Evolutionary conservation across 768 basidiomycete species (phyloP).

Genomic region (Leccinum subtestaceum): DNA sequence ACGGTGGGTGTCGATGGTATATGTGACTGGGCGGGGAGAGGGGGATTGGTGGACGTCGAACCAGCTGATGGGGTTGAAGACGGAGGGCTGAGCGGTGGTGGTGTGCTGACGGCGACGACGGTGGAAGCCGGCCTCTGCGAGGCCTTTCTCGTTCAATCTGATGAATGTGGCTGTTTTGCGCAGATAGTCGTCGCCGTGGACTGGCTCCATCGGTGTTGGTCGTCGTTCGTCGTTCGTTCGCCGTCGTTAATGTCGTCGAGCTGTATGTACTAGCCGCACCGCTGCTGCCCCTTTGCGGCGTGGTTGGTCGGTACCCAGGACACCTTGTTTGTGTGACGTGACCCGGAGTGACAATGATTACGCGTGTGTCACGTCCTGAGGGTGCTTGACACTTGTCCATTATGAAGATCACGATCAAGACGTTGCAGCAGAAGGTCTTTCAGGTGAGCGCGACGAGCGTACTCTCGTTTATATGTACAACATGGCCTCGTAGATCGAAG

Average conservation of each 20-base stretch:
- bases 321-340: conserved; percentile 17
- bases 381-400: conserved; percentile 29
- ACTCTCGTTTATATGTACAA: not conserved
- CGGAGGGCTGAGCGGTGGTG: conserved; percentile 34
- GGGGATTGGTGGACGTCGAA: conserved; percentile 36
- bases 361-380: conserved; percentile 20
- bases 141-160: conserved; percentile 63
- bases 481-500: conserved; percentile 57
- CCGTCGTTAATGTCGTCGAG: conserved; percentile 1
- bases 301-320: conserved; percentile 24
- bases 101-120: conserved; percentile 44
- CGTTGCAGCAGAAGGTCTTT: conserved; percentile 90
- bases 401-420: conserved; percentile 96
- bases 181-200: conserved; percentile 75
- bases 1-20: conserved; percentile 74
- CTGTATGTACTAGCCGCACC: conserved; percentile 4
- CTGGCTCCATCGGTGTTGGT: conserved; percentile 41
- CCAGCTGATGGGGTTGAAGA: conserved; percentile 66
- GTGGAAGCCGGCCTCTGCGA: conserved; percentile 63
- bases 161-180: conserved; percentile 69
- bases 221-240: conserved; percentile 12
- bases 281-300: conserved; percentile 20
- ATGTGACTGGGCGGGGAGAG: conserved; percentile 56
- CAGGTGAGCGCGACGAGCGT: conserved; percentile 43
- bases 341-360: conserved; percentile 20